These are phyloP conservation scores for Hypoxylon subgilvum DNA, from an alignment of 495 filamentous ascomycete genomes.

Conservation along the genomic window DNA sequence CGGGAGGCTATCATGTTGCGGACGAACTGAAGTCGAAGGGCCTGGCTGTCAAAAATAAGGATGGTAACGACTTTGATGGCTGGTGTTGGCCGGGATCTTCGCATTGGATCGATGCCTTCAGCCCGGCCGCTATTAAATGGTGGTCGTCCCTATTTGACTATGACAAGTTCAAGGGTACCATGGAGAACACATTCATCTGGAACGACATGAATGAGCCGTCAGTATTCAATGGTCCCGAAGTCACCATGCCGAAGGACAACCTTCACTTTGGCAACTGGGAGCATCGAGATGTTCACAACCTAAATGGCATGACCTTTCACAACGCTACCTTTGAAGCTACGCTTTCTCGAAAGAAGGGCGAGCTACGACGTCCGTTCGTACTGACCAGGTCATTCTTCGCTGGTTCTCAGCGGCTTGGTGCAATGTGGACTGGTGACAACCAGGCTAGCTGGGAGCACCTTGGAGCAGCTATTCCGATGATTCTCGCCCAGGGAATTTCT, in stretches of 20 bases:
- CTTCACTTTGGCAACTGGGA: constrained; percentile 92
- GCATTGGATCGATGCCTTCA: constrained; percentile 95
- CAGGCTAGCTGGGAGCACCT: constrained; percentile 93
- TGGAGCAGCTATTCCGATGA: constrained; percentile 83
- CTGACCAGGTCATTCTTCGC: constrained; percentile 91
- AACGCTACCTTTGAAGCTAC: constrained; percentile 90
- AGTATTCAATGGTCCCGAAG: constrained; percentile 97
- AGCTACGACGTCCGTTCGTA: constrained; percentile 80
- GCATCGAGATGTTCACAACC: constrained; percentile 93
- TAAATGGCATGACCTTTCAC: constrained; percentile 91
- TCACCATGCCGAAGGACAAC: constrained; percentile 97
- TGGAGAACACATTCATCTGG: constrained; percentile 90
- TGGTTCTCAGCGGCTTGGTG: constrained; percentile 84
- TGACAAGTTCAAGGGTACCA: constrained; percentile 79
- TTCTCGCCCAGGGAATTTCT: constrained; percentile 86
- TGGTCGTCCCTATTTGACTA: constrained; percentile 89
- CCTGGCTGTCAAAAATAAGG: constrained; percentile 85
- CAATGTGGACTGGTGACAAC: constrained; percentile 99
- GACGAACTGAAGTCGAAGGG: constrained; percentile 83
- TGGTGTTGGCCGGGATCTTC: constrained; percentile 99
- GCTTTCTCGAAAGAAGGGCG: constrained; percentile 78
- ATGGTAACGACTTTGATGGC: constrained; percentile 86
- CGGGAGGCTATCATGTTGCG: constrained; percentile 73
- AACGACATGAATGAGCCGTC: constrained; percentile 99
- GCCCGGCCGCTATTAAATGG: constrained; percentile 83